Percentiles rank a stretch among this genome's conserved stretches.
Conservation (phyloP, 768 basidiomycete species). For the Naganishia antarctica region DNA sequence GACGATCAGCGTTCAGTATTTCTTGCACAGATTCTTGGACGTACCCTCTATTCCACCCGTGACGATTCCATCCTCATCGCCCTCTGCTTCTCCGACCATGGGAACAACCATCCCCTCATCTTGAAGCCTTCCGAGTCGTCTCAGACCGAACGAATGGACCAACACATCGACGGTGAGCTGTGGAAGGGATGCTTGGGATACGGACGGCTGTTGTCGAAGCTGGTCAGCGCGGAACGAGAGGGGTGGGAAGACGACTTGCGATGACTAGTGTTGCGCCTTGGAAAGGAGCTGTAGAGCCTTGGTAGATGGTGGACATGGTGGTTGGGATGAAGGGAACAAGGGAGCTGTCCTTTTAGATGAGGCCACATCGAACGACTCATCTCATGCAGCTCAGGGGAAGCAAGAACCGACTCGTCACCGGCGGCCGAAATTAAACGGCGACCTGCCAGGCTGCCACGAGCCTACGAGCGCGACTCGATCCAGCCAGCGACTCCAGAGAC, state of each 20-base stretch:
- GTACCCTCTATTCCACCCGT: slow-evolving; percentile 22
- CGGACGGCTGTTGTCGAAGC: slow-evolving; percentile 3
- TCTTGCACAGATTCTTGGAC: neutral
- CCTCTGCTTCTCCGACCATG: slow-evolving; percentile 20
- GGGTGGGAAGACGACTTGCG: neutral
- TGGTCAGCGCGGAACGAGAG: neutral
- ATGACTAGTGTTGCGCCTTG: neutral
- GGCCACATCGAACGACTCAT: no score
- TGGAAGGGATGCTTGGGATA: slow-evolving; percentile 19
- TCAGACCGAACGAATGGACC: slow-evolving; percentile 17
- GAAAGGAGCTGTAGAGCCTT: neutral
- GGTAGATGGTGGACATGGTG: neutral
- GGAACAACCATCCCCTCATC: slow-evolving; percentile 21
- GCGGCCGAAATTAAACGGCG: neutral
- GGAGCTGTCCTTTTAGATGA: no score
- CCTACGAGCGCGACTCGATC: no score
- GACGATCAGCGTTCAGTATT: neutral
- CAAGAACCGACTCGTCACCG: neutral
- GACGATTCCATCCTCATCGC: neutral
- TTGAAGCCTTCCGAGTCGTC: neutral
- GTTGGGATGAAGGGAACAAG: neutral
- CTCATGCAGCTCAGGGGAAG: no score
- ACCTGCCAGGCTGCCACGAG: no score
- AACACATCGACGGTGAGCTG: slow-evolving; percentile 24
- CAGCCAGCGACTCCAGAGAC: no score